These are phyloP conservation scores for Aspergillus latus DNA, from an alignment of 2,329 filamentous ascomycete genomes.

Conservation along the genomic window DNA sequence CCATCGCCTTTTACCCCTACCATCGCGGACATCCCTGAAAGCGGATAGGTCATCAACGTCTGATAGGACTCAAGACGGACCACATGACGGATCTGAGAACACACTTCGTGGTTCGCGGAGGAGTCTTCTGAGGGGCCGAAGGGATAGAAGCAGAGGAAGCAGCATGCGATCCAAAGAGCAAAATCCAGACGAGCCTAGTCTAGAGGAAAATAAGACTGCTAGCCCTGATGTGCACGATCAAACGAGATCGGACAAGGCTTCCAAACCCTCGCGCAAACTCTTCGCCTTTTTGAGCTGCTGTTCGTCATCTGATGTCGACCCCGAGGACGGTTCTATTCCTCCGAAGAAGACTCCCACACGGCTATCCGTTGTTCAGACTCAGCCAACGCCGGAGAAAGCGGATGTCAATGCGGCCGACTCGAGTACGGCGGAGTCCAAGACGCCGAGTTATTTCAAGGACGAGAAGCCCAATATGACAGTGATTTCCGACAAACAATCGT, in stretches of 20 bases:
- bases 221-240: slow-evolving; percentile 32
- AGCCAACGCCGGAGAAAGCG: slow-evolving; percentile 42
- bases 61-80: slow-evolving; percentile 35
- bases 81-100: slow-evolving; percentile 51
- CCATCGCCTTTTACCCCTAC: slow-evolving; percentile 37
- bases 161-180: slow-evolving; percentile 45
- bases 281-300: slow-evolving; percentile 53
- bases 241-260: slow-evolving; percentile 42
- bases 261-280: slow-evolving; percentile 40
- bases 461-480: slow-evolving; percentile 40
- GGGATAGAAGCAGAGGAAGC: slow-evolving; percentile 68
- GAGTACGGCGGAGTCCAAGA: slow-evolving; percentile 42
- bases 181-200: slow-evolving; percentile 34
- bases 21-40: slow-evolving; percentile 42
- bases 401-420: slow-evolving; percentile 40
- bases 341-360: slow-evolving; percentile 48
- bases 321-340: slow-evolving; percentile 45
- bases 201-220: slow-evolving; percentile 35
- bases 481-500: slow-evolving; percentile 28
- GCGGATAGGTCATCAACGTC: slow-evolving; percentile 35
- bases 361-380: slow-evolving; percentile 36
- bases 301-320: slow-evolving; percentile 46
- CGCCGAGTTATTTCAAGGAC: slow-evolving; percentile 35
- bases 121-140: slow-evolving; percentile 62
- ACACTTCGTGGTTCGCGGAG: slow-evolving; percentile 65